Percentiles rank a stretch among this genome's conserved stretches.
These are phyloP conservation scores for Termitomyces sp. DNA, from an alignment of 768 basidiomycete genomes.

Conservation along the genomic window DNA sequence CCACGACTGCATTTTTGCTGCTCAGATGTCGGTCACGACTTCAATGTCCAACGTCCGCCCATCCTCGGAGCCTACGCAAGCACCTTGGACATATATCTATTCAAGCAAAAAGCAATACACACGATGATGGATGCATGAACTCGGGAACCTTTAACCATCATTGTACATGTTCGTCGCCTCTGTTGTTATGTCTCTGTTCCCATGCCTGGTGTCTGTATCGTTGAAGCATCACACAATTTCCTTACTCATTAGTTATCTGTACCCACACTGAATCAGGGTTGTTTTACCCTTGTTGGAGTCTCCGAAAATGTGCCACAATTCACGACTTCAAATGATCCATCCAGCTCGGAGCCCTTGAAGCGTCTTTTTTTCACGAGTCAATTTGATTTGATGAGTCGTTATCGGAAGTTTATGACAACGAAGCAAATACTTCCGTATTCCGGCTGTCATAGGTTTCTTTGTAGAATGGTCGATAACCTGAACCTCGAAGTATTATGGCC, in stretches of 20 bases:
- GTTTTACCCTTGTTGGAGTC: neutral
- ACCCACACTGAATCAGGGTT: neutral
- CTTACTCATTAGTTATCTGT: neutral
- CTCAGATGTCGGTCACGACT: too few relatives aligned
- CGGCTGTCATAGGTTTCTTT: neutral
- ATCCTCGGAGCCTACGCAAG: neutral
- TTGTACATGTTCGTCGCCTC: neutral
- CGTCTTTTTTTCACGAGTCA: neutral
- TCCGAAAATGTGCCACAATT: neutral
- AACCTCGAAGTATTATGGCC: neutral
- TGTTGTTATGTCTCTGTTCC: neutral
- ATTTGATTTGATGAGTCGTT: neutral
- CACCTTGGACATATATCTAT: neutral
- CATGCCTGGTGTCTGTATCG: neutral
- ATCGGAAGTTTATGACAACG: neutral
- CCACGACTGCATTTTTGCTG: neutral
- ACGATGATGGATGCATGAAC: neutral
- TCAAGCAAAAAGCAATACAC: neutral
- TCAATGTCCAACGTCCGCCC: neutral
- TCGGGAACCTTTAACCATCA: constrained; percentile 6
- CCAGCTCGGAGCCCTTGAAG: neutral
- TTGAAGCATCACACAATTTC: neutral
- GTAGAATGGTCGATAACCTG: neutral
- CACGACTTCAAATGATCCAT: constrained; percentile 5
- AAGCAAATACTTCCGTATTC: neutral